Conservation (phyloP, 306 rosid genomes). For the Ceratonia siliqua region DNA sequence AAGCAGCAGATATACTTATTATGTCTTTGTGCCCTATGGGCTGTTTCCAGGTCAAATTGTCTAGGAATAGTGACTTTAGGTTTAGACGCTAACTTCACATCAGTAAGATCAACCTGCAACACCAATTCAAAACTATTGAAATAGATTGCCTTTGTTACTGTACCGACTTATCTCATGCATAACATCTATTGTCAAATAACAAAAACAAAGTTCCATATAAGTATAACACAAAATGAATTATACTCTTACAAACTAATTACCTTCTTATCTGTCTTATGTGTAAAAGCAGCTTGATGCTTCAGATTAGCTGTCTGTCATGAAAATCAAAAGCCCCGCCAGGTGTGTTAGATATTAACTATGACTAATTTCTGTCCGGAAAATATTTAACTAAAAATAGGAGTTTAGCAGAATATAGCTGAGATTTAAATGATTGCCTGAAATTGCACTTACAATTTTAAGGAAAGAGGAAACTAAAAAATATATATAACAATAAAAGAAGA, state of each 20-base stretch:
- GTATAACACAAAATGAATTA: conserved; percentile 8
- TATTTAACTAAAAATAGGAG: background rate
- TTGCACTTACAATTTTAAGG: background rate
- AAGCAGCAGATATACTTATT: conserved; percentile 52
- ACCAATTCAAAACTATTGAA: conserved; percentile 20
- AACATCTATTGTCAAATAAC: conserved; percentile 7
- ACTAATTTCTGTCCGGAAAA: background rate
- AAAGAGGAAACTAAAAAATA: background rate
- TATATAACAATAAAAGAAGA: background rate
- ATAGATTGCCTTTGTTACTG: background rate
- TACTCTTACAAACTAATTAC: conserved; percentile 37
- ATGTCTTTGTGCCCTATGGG: conserved; percentile 66
- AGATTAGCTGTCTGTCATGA: conserved; percentile 52
- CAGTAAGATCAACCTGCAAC: conserved; percentile 48
- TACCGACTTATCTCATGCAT: background rate
- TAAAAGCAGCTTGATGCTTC: conserved; percentile 58
- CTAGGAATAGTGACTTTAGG: conserved; percentile 58
- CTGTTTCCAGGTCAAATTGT: conserved; percentile 72
- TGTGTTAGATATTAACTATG: background rate
- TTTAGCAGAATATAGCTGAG: background rate
- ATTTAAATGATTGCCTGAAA: background rate
- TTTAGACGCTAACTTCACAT: conserved; percentile 25
- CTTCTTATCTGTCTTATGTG: conserved; percentile 55
- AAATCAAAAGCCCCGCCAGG: background rate
- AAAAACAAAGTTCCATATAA: background rate